These are phyloP conservation scores for Ogataea philodendri DNA, from an alignment of 805 yeast genomes.

Conservation along the genomic window DNA sequence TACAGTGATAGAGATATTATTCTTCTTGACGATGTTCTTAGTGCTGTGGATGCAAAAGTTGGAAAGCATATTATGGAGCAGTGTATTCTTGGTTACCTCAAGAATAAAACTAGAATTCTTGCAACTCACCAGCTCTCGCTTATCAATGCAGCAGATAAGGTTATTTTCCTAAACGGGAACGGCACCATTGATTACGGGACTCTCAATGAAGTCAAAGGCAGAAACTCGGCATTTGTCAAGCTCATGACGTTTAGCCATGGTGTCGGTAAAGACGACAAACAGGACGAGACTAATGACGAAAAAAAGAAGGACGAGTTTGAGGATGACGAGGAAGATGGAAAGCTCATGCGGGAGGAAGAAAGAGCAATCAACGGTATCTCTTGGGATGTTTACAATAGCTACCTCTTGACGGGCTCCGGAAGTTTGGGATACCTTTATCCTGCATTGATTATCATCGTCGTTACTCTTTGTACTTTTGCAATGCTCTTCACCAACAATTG, in stretches of 20 bases:
- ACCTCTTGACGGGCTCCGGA: conserved; percentile 58
- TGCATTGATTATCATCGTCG: conserved; percentile 16
- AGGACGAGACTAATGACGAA: conserved; percentile 30
- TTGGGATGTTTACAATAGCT: conserved; percentile 45
- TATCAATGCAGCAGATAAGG: conserved; percentile 62
- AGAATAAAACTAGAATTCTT: conserved; percentile 60
- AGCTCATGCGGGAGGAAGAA: conserved; percentile 32
- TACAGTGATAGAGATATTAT: conserved; percentile 67
- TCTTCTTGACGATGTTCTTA: conserved; percentile 69
- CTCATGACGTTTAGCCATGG: conserved; percentile 43
- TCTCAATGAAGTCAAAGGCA: conserved; percentile 45
- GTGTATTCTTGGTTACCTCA: conserved; percentile 59
- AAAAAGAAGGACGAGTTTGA: conserved; percentile 31
- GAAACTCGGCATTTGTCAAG: conserved; percentile 47
- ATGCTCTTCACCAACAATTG: conserved; percentile 65
- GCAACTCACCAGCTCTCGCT: conserved; percentile 83
- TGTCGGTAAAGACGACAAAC: conserved; percentile 8
- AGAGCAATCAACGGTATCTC: conserved; percentile 39
- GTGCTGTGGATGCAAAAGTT: conserved; percentile 82
- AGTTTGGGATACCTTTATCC: conserved; percentile 41
- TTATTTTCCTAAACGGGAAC: conserved; percentile 65
- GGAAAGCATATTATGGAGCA: conserved; percentile 75
- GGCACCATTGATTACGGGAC: conserved; percentile 61
- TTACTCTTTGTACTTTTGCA: conserved; percentile 45
- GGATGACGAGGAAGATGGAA: conserved; percentile 38